Percentiles rank a stretch among this genome's conserved stretches.
Evolutionary conservation across 2,329 filamentous ascomycete species (phyloP).

Genomic region (Neonectria magnoliae): DNA sequence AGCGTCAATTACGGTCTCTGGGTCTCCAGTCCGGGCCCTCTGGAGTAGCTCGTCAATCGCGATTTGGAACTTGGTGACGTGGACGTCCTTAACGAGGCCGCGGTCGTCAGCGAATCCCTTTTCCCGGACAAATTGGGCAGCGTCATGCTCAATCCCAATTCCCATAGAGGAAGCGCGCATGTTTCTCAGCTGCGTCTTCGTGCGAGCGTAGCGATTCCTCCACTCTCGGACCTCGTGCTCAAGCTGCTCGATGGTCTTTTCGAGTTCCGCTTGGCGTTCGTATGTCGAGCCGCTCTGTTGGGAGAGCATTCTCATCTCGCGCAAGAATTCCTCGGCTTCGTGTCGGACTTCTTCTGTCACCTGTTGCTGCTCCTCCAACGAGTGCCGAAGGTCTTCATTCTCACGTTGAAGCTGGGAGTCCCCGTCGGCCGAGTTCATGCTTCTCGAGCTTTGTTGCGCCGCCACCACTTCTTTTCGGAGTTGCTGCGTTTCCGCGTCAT

Average conservation of each 20-base stretch:
- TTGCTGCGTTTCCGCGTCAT: constrained; percentile 69
- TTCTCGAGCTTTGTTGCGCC: constrained; percentile 48
- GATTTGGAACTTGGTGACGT: constrained; percentile 95
- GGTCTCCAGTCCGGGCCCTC: constrained; percentile 76
- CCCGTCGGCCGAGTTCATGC: constrained; percentile 42
- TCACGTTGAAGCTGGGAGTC: constrained; percentile 70
- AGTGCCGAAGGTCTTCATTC: constrained; percentile 73
- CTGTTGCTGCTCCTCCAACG: constrained; percentile 78
- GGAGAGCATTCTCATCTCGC: constrained; percentile 89
- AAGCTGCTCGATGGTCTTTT: constrained; percentile 77
- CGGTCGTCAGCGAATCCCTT: constrained; percentile 74
- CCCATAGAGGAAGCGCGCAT: constrained; percentile 84
- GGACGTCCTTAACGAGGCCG: constrained; percentile 88
- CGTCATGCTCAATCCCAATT: constrained; percentile 74
- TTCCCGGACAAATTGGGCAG: constrained; percentile 72
- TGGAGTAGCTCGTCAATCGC: constrained; percentile 90
- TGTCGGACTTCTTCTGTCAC: constrained; percentile 87
- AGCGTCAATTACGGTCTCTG: constrained; percentile 79
- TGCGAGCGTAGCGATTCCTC: constrained; percentile 87
- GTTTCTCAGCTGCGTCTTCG: constrained; percentile 86
- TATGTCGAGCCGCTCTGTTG: constrained; percentile 80
- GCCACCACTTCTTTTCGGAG: constrained; percentile 72
- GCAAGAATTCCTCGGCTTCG: constrained; percentile 83
- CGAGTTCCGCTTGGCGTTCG: constrained; percentile 83
- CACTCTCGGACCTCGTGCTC: constrained; percentile 88